phyloP scores from a whole-genome alignment of 306 rosid genomes.

The Inga laurina region DNA sequence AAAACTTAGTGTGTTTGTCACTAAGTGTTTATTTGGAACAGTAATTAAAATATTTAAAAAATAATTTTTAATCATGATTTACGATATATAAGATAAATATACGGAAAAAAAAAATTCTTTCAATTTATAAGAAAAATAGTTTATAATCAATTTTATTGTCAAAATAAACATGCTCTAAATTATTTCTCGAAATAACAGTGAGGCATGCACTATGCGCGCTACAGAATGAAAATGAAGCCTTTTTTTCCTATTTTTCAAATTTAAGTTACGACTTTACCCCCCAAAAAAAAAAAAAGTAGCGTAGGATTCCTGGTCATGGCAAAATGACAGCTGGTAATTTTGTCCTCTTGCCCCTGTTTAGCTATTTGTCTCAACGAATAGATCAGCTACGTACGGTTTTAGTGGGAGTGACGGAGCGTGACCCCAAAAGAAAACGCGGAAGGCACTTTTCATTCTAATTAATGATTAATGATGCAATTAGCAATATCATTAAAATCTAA shows the following conservation, averaged over 20 bases:
- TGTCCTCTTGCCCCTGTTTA: conserved; percentile 8
- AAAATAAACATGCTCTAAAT: neutral
- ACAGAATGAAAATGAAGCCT: neutral
- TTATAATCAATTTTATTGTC: no score
- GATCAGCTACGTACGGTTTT: neutral
- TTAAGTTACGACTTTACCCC: no score
- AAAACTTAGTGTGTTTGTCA: neutral
- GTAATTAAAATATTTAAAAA: no score
- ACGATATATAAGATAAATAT: no score
- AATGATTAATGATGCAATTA: neutral
- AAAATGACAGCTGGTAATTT: conserved; percentile 27
- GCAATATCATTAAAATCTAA: neutral
- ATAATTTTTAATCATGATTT: no score
- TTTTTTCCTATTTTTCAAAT: neutral
- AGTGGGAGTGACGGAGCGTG: neutral
- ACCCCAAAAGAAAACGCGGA: neutral
- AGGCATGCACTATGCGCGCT: neutral
- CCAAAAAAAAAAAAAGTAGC: neutral
- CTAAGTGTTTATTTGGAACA: no score
- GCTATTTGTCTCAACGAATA: neutral
- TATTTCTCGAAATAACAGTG: neutral
- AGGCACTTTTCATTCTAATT: neutral
- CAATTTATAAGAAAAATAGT: no score
- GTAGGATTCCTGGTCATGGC: conserved; percentile 29
- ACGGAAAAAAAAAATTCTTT: no score